phyloP scores from a whole-genome alignment of 1,139 yeast genomes.

The Yamadazyma conglobata region DNA sequence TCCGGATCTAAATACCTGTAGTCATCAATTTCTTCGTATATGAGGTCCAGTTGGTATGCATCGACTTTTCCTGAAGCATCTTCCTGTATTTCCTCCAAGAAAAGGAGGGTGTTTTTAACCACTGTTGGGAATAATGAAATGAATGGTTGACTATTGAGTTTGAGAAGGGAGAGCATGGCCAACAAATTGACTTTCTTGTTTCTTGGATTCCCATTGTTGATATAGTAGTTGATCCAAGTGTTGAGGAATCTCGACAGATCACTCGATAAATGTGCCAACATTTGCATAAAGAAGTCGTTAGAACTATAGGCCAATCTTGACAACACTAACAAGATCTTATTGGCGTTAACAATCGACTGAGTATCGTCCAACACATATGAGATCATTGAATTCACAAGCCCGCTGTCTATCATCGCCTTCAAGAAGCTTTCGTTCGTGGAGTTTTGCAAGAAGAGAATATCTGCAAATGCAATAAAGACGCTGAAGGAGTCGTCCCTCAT shows the following conservation, averaged over 20 bases:
- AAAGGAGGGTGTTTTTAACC: conserved; percentile 52
- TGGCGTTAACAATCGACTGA: conserved; percentile 45
- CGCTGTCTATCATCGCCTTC: conserved; percentile 41
- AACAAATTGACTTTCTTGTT: conserved; percentile 60
- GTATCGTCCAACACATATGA: conserved; percentile 46
- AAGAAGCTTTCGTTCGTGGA: conserved; percentile 24
- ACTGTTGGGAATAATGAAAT: conserved; percentile 28
- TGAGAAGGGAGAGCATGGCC: conserved; percentile 49
- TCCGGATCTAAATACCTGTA: conserved; percentile 44
- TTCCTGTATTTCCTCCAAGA: conserved; percentile 75
- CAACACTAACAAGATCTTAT: conserved; percentile 51
- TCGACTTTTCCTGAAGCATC: conserved; percentile 55
- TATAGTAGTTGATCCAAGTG: conserved; percentile 36
- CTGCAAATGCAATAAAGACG: conserved; percentile 56
- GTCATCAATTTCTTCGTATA: conserved; percentile 52
- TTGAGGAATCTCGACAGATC: conserved; percentile 24
- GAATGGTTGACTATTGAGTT: conserved; percentile 23
- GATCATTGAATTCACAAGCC: conserved; percentile 44
- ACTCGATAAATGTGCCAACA: conserved; percentile 30
- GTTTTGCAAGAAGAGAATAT: conserved; percentile 43
- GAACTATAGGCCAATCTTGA: conserved; percentile 51
- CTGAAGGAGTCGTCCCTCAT: conserved; percentile 72
- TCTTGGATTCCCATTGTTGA: conserved; percentile 64
- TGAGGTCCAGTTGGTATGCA: conserved; percentile 56
- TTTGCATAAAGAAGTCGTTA: conserved; percentile 41